These are phyloP conservation scores for Fusarium sacchari DNA, from an alignment of 2,329 filamentous ascomycete genomes.

Conservation along the genomic window DNA sequence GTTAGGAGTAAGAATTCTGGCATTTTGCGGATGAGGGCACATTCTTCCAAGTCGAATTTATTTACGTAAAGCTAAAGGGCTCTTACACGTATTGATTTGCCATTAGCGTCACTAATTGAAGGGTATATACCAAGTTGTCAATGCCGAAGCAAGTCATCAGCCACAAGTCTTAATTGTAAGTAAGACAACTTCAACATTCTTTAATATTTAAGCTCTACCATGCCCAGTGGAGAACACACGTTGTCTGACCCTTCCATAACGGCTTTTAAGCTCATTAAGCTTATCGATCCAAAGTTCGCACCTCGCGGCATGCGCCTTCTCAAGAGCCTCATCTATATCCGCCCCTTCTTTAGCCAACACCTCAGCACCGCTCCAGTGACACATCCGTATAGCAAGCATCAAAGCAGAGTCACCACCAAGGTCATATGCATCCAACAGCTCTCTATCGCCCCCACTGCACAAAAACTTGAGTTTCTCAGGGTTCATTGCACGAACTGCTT, in stretches of 20 bases:
- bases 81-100: too few relatives aligned
- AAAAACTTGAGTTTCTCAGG: rapidly evolving
- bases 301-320: rapidly evolving
- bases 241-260: rapidly evolving
- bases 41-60: too few relatives aligned
- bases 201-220: too few relatives aligned
- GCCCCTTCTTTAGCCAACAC: rapidly evolving
- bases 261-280: rapidly evolving
- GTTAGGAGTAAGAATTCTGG: too few relatives aligned
- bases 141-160: too few relatives aligned
- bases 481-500: neutral
- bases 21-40: too few relatives aligned
- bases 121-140: too few relatives aligned
- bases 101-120: too few relatives aligned
- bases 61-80: too few relatives aligned
- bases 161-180: too few relatives aligned
- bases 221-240: rapidly evolving
- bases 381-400: neutral
- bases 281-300: neutral
- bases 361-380: neutral
- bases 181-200: too few relatives aligned
- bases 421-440: neutral
- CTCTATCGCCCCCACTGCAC: neutral
- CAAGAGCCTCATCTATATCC: rapidly evolving
- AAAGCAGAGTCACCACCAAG: neutral